Conservation (phyloP, 768 basidiomycete genomes). For the Cyclocybe aegerita region DNA sequence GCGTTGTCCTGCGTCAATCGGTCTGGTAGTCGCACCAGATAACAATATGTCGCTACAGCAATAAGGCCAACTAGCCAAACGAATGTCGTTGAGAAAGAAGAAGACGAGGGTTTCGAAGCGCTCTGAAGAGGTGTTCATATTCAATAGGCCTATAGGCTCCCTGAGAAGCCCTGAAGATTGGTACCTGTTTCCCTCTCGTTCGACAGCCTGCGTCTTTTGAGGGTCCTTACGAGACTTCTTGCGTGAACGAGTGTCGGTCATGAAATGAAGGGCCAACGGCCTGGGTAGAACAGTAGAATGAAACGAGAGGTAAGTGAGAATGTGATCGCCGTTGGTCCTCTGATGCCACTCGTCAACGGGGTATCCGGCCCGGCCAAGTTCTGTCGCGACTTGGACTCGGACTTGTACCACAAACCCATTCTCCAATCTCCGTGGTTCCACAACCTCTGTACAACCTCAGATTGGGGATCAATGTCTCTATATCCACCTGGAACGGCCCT, state of each 20-base stretch:
- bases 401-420: no score
- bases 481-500: no score
- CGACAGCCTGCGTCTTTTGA: conserved; percentile 8
- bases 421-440: no score
- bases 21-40: conserved; percentile 13
- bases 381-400: no score
- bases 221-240: conserved; percentile 15
- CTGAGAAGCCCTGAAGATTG: no score
- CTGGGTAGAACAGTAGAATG: background rate
- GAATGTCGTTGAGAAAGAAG: conserved; percentile 15
- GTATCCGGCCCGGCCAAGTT: no score
- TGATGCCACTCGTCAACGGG: no score
- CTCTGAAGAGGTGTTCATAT: background rate
- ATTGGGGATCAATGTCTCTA: no score
- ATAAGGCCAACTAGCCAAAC: conserved; percentile 18
- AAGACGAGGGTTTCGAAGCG: background rate
- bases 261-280: conserved; percentile 8
- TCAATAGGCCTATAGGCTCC: background rate
- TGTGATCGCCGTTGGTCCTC: no score
- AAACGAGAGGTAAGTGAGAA: no score
- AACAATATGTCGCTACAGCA: conserved; percentile 16
- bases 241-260: conserved; percentile 17
- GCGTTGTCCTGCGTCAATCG: background rate
- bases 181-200: no score
- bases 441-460: no score